Conservation (phyloP, 1,284 basidiomycete genomes). For the Ustilago xerochloae region DNA sequence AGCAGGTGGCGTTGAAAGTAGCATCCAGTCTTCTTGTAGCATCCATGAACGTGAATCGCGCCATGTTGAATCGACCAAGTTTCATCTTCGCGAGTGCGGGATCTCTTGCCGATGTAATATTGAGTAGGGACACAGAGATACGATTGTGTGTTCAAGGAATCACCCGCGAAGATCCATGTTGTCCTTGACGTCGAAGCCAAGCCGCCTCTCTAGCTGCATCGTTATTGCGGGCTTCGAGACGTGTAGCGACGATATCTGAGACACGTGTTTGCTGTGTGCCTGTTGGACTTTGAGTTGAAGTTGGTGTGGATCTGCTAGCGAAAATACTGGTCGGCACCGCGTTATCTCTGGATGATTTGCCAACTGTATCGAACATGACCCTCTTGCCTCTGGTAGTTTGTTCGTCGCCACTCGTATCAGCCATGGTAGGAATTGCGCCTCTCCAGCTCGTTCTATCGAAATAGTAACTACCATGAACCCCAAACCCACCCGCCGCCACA, state of each 20-base stretch:
- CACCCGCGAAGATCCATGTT: not conserved
- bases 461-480: slow-evolving; percentile 59
- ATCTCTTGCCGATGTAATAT: too few relatives aligned
- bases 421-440: slow-evolving; percentile 50
- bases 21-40: not conserved
- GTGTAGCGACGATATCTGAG: not conserved
- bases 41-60: not conserved
- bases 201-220: slow-evolving; percentile 28
- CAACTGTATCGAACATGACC: slow-evolving; percentile 20
- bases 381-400: not conserved
- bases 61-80: too few relatives aligned
- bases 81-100: too few relatives aligned
- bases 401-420: not conserved
- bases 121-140: too few relatives aligned
- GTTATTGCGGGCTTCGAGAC: slow-evolving; percentile 9
- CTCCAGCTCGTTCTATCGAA: slow-evolving; percentile 62
- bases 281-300: not conserved
- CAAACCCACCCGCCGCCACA: slow-evolving; percentile 43
- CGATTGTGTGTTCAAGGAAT: slow-evolving; percentile 4
- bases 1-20: too few relatives aligned
- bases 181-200: slow-evolving; percentile 18
- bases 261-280: too few relatives aligned
- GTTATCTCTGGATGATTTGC: not conserved
- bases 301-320: slow-evolving; percentile 1
- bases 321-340: slow-evolving; percentile 23